Evolutionary conservation across 352 stramenopile genomes (phyloP), one percentile per base, ranked within the genome.

Genomic region (Globisporangium spiculum): DNA sequence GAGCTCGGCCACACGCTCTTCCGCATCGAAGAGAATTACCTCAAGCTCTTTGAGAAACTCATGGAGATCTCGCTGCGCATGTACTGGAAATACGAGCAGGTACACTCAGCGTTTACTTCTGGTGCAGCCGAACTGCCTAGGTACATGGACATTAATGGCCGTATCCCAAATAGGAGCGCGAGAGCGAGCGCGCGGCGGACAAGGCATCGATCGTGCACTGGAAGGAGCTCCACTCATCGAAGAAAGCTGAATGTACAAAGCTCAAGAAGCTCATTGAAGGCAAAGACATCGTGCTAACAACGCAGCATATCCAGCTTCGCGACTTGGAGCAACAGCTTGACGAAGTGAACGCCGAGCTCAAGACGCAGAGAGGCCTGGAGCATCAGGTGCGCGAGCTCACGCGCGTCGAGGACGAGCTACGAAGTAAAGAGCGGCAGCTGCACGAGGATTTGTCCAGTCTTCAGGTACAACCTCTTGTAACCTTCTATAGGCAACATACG

Each of bases 1-100:
- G 83, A 90, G 50, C 69, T 93, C 1, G 85, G 85, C 0, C 83
- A 90, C 50, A 67, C 79, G 16, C 68, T 93, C 10, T 81, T 93
- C 50, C 84, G 81, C 4, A 89, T 93, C 32, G 83, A 93, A 72
- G 81, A 89, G 57, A 90, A 70, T 58, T 93, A 93, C 58, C 65
- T 93, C 48, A 88, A 87, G 53, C 72, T 91, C 1, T 93, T 91
- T 73, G 85, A 93, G 52, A 89, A 89, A 67, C 69, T 93, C 36
- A 60, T 91, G n/a, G 85, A 91, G 67, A 75, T 90, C 44, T 89
- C 85, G 3, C 22, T 93, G 57, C 74, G 81, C 0, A 75, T 93
- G 67, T 93, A 91, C 58, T 91, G 84, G 81, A 79, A 78, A 10
- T 93, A 91, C 56, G 81, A 90, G 20, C 73, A 84, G 59, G 66